These are phyloP conservation scores for Trypanosomatidae sp. DNA, from an alignment of 208 protist species.

Conservation along the genomic window DNA sequence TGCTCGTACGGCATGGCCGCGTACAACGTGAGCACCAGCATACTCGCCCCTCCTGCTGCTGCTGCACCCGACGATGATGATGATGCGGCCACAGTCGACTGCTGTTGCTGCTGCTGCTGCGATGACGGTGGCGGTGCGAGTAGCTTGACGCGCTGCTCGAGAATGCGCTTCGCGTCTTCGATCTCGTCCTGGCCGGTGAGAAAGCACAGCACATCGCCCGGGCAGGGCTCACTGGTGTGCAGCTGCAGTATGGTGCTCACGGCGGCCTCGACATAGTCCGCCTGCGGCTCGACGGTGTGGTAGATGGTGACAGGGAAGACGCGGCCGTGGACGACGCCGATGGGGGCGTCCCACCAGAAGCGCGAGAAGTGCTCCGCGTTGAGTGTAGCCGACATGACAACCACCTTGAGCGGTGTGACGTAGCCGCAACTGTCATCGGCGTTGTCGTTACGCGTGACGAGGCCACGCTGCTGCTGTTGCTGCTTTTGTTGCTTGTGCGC, in stretches of 20 bases:
- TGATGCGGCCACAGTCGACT: no score
- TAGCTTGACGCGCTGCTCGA: slow-evolving; percentile 63
- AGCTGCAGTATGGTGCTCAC: slow-evolving; percentile 97
- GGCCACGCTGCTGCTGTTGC: not conserved
- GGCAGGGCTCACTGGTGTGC: slow-evolving; percentile 91
- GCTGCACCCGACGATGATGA: no score
- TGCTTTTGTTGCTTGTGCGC: not conserved
- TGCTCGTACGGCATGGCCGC: slow-evolving; percentile 95
- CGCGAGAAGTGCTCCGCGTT: slow-evolving; percentile 91
- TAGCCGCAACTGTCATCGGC: not conserved
- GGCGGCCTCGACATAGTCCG: slow-evolving; percentile 95
- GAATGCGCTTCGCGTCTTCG: slow-evolving; percentile 75
- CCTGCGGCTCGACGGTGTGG: slow-evolving; percentile 90
- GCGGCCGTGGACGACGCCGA: slow-evolving; percentile 84
- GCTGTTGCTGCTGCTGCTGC: no score
- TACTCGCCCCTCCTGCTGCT: slow-evolving; percentile 40
- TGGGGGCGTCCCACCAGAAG: slow-evolving; percentile 92
- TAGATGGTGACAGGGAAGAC: slow-evolving; percentile 87
- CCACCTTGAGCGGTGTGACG: slow-evolving; percentile 64
- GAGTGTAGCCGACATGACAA: slow-evolving; percentile 96
- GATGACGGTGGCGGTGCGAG: no score
- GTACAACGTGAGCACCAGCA: slow-evolving; percentile 84
- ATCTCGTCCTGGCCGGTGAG: slow-evolving; percentile 96
- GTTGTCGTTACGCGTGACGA: not conserved
- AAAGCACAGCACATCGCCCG: slow-evolving; percentile 98